Conservation (phyloP, 495 filamentous ascomycete species). For the Penicillium diatomitis region DNA sequence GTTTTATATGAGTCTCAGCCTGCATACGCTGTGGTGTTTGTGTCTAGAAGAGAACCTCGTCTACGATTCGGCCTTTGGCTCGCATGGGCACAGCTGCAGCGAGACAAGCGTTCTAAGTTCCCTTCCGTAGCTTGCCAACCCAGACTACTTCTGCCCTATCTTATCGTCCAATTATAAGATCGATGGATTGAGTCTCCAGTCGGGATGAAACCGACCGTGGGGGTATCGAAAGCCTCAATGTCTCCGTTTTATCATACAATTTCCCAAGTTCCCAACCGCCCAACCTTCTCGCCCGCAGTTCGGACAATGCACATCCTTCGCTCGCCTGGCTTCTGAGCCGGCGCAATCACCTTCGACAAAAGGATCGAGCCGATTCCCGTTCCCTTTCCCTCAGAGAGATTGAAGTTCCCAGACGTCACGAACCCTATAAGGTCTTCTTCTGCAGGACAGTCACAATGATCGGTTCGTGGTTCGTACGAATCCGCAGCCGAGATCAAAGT, state of each 20-base stretch:
- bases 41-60: no score
- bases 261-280: conserved; percentile 76
- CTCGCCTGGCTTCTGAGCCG: conserved; percentile 19
- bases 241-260: conserved; percentile 34
- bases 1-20: no score
- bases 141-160: no score
- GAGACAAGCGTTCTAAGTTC: no score
- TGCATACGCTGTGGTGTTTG: no score
- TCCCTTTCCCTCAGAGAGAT: conserved; percentile 65
- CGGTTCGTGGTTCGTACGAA: conserved; percentile 29
- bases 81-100: no score
- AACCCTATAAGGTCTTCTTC: conserved; percentile 83
- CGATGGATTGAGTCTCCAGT: no score
- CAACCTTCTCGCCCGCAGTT: conserved; percentile 64
- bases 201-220: no score
- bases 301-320: conserved; percentile 67
- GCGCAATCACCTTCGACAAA: conserved; percentile 43
- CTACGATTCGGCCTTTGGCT: no score
- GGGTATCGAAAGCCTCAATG: no score
- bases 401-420: conserved; percentile 79
- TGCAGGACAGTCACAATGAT: conserved; percentile 57
- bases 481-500: conserved; percentile 34
- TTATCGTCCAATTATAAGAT: no score
- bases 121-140: no score
- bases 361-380: conserved; percentile 67